phyloP scores from a whole-genome alignment of 768 basidiomycete genomes.

The Suillus clintonianus region DNA sequence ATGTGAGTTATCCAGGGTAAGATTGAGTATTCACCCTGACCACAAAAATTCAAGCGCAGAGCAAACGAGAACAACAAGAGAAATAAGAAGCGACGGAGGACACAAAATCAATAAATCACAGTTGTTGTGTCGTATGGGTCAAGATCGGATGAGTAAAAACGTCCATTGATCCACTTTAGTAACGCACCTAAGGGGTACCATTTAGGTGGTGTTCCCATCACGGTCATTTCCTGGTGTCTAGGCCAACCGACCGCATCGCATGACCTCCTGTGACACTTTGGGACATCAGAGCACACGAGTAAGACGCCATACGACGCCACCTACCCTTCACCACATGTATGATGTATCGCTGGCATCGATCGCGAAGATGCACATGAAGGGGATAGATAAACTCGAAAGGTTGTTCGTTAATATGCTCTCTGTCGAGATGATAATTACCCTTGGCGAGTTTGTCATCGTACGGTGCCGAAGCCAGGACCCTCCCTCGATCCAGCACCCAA shows the following conservation, averaged over 20 bases:
- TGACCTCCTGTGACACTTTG: not conserved
- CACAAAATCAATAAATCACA: not conserved
- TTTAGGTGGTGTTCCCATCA: constrained; percentile 1
- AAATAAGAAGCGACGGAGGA: not conserved
- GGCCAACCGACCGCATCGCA: not conserved
- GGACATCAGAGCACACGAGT: not conserved
- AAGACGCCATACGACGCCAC: not conserved
- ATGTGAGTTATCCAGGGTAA: not conserved
- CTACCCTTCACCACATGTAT: not conserved
- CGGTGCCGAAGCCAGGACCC: not conserved
- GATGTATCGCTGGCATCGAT: not conserved
- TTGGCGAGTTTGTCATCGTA: not conserved
- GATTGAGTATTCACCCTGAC: not conserved
- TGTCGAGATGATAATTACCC: not conserved
- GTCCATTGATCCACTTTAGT: not conserved
- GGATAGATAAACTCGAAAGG: not conserved
- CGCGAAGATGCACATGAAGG: not conserved
- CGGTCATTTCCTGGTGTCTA: not conserved
- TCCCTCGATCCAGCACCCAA: too few relatives aligned
- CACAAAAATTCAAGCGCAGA: not conserved
- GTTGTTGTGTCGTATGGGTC: not conserved
- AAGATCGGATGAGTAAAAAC: not conserved
- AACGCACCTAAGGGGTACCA: not conserved
- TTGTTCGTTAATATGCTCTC: not conserved
- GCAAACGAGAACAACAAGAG: not conserved